Base-by-base conservation (phyloP, 257 asterid species). In the Buddleja alternifolia region DNA sequence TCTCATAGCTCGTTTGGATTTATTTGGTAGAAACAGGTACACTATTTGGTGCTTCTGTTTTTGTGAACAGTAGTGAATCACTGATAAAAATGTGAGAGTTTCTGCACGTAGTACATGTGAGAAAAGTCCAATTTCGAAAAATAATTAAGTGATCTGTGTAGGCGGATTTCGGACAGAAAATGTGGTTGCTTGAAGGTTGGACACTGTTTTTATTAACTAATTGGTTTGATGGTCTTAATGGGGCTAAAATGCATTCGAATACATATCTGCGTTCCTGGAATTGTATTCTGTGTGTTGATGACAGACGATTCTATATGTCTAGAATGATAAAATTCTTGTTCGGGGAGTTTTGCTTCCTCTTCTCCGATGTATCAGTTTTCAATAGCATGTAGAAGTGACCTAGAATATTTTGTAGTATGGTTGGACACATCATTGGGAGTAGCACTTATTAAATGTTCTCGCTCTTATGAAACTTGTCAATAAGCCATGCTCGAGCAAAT, bases 161-260 rank as follows among this genome's bases (percentile, higher is more conserved):
- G 66, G 41, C 45, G 52, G 54, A 32, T 20, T 44, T n/a, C 17
- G 47, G 59, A 51, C 4, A 7, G 62, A 3, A 20, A 37, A 69
- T 46, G 48, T 66, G 73, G 25, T 66, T 58, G 39, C 69, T 19
- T 45, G 71, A 52, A 42, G 40, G 34, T n/a, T 29, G 17, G 41
- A 29, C 42, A 42, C 39, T 39, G 56, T n/a, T n/a, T n/a, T 42
- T 39, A 20, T 50, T 46, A 36, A 42, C 47, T 32, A 19, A 58
- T 19, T 20, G 36, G 36, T 12, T 19, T 61, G 3, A 29, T 41
- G n/a, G 39, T 7, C 34, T 10, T 42, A 3, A 20, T 37, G 34
- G 8, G 48, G 17, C 66, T 17, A 37, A 41, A 39, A 32, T n/a
- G 11, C 63, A 9, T 56, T 0, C 11, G n/a, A 4, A 32, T 32